Evolutionary conservation across 2,329 filamentous ascomycete species (phyloP), one percentile per base, ranked within the genome.

Genomic region (Sporothrix brunneoviolacea): DNA sequence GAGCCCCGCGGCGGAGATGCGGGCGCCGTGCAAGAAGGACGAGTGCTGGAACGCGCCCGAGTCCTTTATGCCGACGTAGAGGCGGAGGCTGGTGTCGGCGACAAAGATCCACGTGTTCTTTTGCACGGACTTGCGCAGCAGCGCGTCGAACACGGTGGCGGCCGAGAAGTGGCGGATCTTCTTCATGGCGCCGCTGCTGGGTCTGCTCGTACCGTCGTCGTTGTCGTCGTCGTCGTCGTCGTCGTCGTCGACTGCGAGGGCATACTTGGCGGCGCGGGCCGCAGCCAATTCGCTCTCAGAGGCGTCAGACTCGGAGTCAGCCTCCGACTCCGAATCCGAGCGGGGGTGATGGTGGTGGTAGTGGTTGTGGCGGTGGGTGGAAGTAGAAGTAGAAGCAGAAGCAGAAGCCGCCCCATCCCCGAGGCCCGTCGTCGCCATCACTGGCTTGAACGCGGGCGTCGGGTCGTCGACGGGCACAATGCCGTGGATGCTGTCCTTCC

Each of bases 71-170:
- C 90, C 90, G 30, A 95, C 82, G 64, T 95, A 95, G 0, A 95
- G 73, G 1, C 87, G 81, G 64, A 91, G 93, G 1, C 80, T 84
- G 1, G 88, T 91, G 66, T 95, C 90, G 21, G 86, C 85, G 8
- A 91, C 90, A 60, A 95, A 96, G 57, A 95, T 94, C 91, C 91
- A 95, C 4, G 87, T 93, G 61, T 91, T 91, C 55, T 89, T 89
- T 65, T 83, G 86, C 35, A 90, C 86, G 0, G 86, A 83, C 56
- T 88, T 85, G 54, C 87, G 80, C 15, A 93, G 74, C 6, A 95
- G 73, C 56, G 86, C 85, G 65, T 93, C 88, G 64, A 91, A 79
- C 4, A 95, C 75, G 1, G 84, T 83, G 0, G 84, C 80, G 7
- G 83, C 79, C 5, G 77, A 84, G 3, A 88, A 70, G 60, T 86